Base-by-base conservation (phyloP, 805 yeast species). In the Myxozyma melibiosi region DNA sequence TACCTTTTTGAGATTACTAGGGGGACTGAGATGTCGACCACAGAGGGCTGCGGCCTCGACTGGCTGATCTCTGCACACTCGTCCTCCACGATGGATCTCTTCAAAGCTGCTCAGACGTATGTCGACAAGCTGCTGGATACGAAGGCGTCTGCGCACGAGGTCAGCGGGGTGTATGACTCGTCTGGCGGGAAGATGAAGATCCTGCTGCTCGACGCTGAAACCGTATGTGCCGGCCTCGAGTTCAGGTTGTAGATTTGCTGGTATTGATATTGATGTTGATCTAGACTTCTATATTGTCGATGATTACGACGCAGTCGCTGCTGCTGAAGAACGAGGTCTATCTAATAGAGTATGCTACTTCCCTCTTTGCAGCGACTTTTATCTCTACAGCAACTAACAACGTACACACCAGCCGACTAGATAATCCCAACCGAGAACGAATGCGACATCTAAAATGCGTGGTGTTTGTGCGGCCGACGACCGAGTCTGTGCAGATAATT, bases 301-400 rank as follows among this genome's bases (percentile, higher is more conserved):
- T 94, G 80, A 84, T 87, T 65, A 82, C 95, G 28, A 87, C 97
- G 1, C 99, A 94, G 70, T 85, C 95, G 2, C 87, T 84, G 54
- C 77, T 94, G 43, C 78, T 94, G 37, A 83, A 86, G 63, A 81
- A 88, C 65, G 96, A 92, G 61, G 82, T 94, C n/a, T 90, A 88
- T 58, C 76, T 94, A 48, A 84, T 90, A 44, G 97, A 90, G 68
- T 67, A 67, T 11, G 22, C 2, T 35, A 14, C 11, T 7, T 5
- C 33, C 34, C 28, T n/a, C n/a, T 9, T n/a, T 18, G n/a, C 37
- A n/a, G 13, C 14, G n/a, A 16, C n/a, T 20, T 4, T 6, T 7
- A 6, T 8, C 16, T 2, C 37, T 5, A n/a, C 30, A 13, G 22
- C n/a, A 38, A 2, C 13, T 24, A 2, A 37, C 39, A 20, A 27